Percentiles rank a stretch among this genome's conserved stretches.
Conservation (phyloP, 768 basidiomycete species). For the Sporobolomyces roseus region DNA sequence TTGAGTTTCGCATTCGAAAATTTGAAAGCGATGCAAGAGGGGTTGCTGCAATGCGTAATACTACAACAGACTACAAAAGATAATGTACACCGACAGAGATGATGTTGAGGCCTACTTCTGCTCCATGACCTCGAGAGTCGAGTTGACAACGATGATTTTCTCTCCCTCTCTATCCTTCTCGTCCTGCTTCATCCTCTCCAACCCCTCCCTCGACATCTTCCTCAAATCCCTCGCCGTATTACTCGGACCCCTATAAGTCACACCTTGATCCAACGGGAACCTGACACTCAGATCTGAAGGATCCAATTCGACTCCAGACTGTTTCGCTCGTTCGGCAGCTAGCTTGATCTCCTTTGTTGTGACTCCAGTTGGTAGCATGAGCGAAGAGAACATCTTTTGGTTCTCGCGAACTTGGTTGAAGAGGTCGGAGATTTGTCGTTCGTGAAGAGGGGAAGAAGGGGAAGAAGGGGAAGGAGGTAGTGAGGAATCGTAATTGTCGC, state of each 20-base stretch:
- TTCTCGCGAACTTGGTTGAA: slow-evolving; percentile 2
- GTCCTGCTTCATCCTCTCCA: slow-evolving; percentile 5
- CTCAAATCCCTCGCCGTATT: background rate
- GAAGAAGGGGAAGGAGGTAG: too few relatives aligned
- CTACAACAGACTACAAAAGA: background rate
- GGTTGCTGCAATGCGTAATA: background rate
- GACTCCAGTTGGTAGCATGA: slow-evolving; percentile 36
- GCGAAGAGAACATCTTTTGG: slow-evolving; percentile 29
- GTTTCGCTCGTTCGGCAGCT: slow-evolving; percentile 11
- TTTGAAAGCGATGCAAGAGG: too few relatives aligned
- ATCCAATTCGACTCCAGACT: slow-evolving; percentile 31
- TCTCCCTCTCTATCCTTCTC: slow-evolving; percentile 12
- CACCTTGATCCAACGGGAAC: slow-evolving; percentile 18
- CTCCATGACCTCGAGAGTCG: background rate
- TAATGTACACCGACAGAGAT: too few relatives aligned
- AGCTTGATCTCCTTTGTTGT: background rate
- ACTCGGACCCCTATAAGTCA: slow-evolving; percentile 18
- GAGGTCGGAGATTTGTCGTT: slow-evolving; percentile 3
- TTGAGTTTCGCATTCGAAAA: too few relatives aligned
- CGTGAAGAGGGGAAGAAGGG: background rate
- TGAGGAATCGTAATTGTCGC: background rate
- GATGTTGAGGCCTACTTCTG: too few relatives aligned
- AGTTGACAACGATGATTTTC: slow-evolving; percentile 10
- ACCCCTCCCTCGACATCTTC: slow-evolving; percentile 7
- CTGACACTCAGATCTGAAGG: slow-evolving; percentile 18